A percentile compares a stretch with the other conserved stretches of the same genome.
These are phyloP conservation scores for Ottelia alismoides DNA, from an alignment of 106 monocot genomes.

Conservation along the genomic window DNA sequence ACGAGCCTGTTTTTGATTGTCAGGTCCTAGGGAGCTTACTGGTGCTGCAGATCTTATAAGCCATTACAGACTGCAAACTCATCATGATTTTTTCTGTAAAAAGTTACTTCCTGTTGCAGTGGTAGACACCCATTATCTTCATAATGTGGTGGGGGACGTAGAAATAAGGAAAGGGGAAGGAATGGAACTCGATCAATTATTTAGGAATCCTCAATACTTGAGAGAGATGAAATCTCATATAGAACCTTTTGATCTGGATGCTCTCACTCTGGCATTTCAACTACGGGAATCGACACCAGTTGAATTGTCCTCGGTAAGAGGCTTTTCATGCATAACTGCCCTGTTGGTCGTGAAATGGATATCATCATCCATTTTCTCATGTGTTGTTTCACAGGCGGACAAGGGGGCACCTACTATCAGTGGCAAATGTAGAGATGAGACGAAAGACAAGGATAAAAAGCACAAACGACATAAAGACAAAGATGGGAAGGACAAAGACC, in stretches of 20 bases:
- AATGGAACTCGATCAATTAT: slow-evolving; percentile 87
- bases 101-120: slow-evolving; percentile 59
- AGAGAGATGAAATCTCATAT: slow-evolving; percentile 53
- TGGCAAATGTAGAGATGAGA: slow-evolving; percentile 52
- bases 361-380: neutral
- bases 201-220: slow-evolving; percentile 48
- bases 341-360: too few relatives aligned
- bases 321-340: too few relatives aligned
- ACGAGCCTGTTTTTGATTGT: too few relatives aligned
- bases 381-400: slow-evolving; percentile 32
- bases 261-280: slow-evolving; percentile 74
- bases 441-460: slow-evolving; percentile 73
- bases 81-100: slow-evolving; percentile 95
- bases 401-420: slow-evolving; percentile 69
- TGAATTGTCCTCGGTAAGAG: slow-evolving; percentile 72
- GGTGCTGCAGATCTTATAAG: slow-evolving; percentile 89
- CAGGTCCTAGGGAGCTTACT: slow-evolving; percentile 82
- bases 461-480: slow-evolving; percentile 77
- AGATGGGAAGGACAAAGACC: slow-evolving; percentile 85
- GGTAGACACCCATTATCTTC: slow-evolving; percentile 91
- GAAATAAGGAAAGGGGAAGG: slow-evolving; percentile 94
- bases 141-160: slow-evolving; percentile 89
- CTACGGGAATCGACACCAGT: slow-evolving; percentile 70
- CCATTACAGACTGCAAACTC: slow-evolving; percentile 69
- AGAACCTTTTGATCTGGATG: slow-evolving; percentile 67